phyloP scores from a whole-genome alignment of 371 early-diverging fungal species.

The Apophysomyces trapeziformis region DNA sequence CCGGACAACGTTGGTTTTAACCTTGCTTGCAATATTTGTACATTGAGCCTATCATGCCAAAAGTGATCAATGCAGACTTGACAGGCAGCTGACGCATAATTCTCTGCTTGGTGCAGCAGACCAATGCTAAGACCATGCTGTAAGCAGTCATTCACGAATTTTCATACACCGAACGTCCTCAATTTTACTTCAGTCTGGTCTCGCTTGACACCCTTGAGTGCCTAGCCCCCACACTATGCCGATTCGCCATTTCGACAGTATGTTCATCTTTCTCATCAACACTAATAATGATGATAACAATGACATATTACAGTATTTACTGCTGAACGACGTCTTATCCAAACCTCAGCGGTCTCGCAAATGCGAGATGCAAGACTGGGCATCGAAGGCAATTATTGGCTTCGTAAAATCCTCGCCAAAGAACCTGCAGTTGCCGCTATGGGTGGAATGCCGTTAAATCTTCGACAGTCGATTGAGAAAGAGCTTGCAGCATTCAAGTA shows the following conservation, averaged over 20 bases:
- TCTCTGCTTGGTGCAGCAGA: too few species aligned
- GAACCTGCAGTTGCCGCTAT: constrained; percentile 69
- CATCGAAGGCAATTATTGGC: constrained; percentile 82
- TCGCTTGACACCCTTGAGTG: too few species aligned
- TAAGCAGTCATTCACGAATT: too few species aligned
- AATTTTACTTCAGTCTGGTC: too few species aligned
- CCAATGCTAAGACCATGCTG: too few species aligned
- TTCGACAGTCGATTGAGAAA: constrained; percentile 64
- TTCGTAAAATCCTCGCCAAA: constrained; percentile 65
- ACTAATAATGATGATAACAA: not conserved
- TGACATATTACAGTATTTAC: constrained; percentile 52
- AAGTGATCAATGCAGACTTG: too few species aligned
- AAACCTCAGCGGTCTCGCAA: constrained; percentile 60
- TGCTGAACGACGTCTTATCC: constrained; percentile 64
- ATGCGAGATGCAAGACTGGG: constrained; percentile 73
- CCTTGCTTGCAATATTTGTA: too few species aligned
- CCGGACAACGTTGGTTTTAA: too few species aligned
- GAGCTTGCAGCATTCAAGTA: constrained; percentile 71
- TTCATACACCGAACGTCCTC: too few species aligned
- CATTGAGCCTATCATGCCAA: too few species aligned
- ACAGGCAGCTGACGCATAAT: too few species aligned
- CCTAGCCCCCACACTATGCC: constrained; percentile 41
- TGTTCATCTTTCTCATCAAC: constrained; percentile 1
- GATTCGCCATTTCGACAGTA: constrained; percentile 68
- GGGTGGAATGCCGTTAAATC: constrained; percentile 71